phyloP scores from a whole-genome alignment of 805 yeast genomes.

The Barnettozyma salicaria region DNA sequence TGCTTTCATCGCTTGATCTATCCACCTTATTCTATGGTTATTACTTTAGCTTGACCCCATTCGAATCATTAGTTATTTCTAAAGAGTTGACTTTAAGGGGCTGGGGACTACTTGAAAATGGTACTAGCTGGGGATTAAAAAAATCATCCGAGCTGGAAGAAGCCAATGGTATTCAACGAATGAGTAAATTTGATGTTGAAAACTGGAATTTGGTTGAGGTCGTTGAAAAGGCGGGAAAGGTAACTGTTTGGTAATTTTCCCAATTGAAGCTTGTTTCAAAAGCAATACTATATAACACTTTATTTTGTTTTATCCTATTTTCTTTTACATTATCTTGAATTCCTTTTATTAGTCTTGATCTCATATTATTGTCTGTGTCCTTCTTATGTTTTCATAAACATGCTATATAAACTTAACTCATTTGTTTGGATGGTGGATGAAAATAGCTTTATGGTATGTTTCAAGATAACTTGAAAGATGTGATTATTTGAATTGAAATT shows the following conservation, averaged over 20 bases:
- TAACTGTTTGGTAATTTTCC: neutral
- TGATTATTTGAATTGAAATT: too few species aligned
- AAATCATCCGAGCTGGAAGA: neutral
- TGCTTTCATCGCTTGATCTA: slow-evolving; percentile 11
- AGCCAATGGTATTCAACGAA: slow-evolving; percentile 3
- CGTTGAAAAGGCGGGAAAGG: slow-evolving; percentile 4
- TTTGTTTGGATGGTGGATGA: too few species aligned
- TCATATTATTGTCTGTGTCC: neutral
- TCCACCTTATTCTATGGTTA: slow-evolving; percentile 70
- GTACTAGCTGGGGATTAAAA: slow-evolving; percentile 8
- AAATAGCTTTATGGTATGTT: too few species aligned
- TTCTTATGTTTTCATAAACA: neutral
- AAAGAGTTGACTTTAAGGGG: slow-evolving; percentile 70
- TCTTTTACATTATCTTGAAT: neutral
- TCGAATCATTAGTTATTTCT: slow-evolving; percentile 69
- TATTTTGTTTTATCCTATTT: neutral
- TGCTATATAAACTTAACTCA: too few species aligned
- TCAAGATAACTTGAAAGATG: too few species aligned
- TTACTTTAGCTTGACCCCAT: slow-evolving; percentile 68
- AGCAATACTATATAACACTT: too few species aligned
- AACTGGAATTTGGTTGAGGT: slow-evolving; percentile 19
- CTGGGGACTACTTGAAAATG: slow-evolving; percentile 45
- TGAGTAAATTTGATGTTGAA: slow-evolving; percentile 22
- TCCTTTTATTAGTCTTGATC: neutral
- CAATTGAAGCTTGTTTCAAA: too few species aligned